Percentiles rank a stretch among this genome's conserved stretches.
phyloP scores from a whole-genome alignment of 176 grass and related monocot genomes.

The Phoenix roebelenii region DNA sequence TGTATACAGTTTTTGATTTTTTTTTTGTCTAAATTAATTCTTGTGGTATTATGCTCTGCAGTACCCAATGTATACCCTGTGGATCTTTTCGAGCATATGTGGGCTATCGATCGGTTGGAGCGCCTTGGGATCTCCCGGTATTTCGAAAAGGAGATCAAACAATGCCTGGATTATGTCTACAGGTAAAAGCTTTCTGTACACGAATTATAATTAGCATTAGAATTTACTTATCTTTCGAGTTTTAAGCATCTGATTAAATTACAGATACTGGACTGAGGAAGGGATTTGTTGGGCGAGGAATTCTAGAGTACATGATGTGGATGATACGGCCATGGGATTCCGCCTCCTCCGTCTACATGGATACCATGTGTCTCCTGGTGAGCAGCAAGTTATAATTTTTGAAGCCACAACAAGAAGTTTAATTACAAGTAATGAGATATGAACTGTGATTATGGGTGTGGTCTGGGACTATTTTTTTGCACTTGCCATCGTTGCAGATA shows the following conservation, averaged over 20 bases:
- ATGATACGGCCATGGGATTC: conserved; percentile 88
- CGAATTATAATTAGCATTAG: no score
- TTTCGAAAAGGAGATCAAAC: conserved; percentile 61
- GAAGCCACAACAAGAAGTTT: no score
- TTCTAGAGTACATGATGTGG: conserved; percentile 55
- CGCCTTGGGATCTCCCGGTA: conserved; percentile 61
- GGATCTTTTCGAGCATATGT: conserved; percentile 73
- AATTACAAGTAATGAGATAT: no score
- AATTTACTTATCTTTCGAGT: no score
- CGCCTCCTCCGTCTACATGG: conserved; percentile 71
- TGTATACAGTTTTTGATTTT: no score
- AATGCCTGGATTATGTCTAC: conserved; percentile 54
- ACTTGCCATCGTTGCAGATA: conserved; percentile 21
- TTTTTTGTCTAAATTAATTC: no score
- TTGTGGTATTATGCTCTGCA: conserved; percentile 3
- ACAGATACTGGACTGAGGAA: conserved; percentile 64
- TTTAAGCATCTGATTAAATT: neutral
- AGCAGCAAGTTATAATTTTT: neutral
- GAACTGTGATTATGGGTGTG: no score
- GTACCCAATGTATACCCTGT: conserved; percentile 78
- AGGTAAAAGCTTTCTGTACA: conserved; percentile 24
- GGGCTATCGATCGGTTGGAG: conserved; percentile 58
- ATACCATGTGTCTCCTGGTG: conserved; percentile 66
- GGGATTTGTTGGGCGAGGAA: conserved; percentile 91
- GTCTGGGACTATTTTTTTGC: no score